Conservation (phyloP, 306 rosid species). For the Pyrus bretschneideri region DNA sequence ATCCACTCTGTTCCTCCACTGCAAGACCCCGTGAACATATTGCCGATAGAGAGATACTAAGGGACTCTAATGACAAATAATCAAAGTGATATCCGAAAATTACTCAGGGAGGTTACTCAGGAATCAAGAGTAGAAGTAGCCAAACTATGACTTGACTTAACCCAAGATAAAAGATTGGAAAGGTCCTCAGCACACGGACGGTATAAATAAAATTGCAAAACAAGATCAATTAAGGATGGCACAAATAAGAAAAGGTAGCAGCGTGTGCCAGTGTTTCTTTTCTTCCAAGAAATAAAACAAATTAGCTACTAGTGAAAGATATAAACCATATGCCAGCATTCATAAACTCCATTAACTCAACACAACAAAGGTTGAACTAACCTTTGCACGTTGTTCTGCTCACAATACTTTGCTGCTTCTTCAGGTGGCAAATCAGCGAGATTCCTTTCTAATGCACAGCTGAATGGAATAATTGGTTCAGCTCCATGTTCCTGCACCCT, state of each 20-base stretch:
- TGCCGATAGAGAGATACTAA: not conserved
- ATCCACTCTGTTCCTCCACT: not conserved
- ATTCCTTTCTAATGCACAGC: conserved; percentile 77
- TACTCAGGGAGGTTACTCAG: not conserved
- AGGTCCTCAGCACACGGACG: not conserved
- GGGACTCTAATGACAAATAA: not conserved
- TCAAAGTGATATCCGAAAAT: not conserved
- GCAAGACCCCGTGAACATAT: not conserved
- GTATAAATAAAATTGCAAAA: not conserved
- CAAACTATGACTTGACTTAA: not conserved
- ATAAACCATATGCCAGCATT: not conserved
- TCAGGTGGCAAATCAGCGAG: conserved; percentile 77
- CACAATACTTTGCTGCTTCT: conserved; percentile 80
- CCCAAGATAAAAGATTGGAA: not conserved
- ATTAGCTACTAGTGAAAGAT: not conserved
- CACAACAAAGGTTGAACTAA: conserved; percentile 16
- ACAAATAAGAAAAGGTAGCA: not conserved
- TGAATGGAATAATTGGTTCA: conserved; percentile 81
- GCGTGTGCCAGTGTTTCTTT: not conserved
- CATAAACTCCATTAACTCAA: not conserved
- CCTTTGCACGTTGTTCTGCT: conserved; percentile 87
- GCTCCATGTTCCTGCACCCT: conserved; percentile 99
- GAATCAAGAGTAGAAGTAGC: not conserved
- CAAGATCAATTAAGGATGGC: not conserved
- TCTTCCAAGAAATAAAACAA: not conserved